Evolutionary conservation across 192 early-diverging fungal genomes (phyloP), one percentile per base, ranked within the genome.

Genomic region (Umbelopsis vinacea): DNA sequence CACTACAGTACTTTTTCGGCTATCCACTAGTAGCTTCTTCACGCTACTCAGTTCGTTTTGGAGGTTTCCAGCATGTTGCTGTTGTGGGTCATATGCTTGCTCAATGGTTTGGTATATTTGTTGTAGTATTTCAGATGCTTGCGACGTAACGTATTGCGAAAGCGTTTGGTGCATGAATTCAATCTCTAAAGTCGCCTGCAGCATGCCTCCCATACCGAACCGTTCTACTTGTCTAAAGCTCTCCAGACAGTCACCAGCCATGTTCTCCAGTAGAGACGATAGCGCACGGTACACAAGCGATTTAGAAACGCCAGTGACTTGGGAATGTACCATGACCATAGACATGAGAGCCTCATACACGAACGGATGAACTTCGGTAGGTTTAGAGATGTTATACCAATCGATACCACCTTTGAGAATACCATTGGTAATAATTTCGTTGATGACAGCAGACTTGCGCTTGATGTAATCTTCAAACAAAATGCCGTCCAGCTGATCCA

Each of bases 181-280:
- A 66, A 90, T 93, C 80, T 99, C 97, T 7, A 97, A 80, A 8
- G 92, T 94, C n/a, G 93, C 95, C 85, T 97, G 97, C 52, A 98
- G 77, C 91, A 95, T 94, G 9, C 97, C 97, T 37, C 91, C 93
- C 71, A 89, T 91, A 70, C 94, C 94, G 78, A 96, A 99, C 60
- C 85, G 72, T 68, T 96, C 95, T 9, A 97, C 87, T 52, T 86
- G 74, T 37, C 93, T 87, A 67, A 95, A 93, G 68, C 86, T 83
- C 52, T 89, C 86, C 21, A 98, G 82, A 74, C 97, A 83, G 71
- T 96, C 92, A 66, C 91, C 88, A 6, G 90, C 90, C 79, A 99
- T 86, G 52, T 82, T 83, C 23, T 84, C 84, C 10, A 95, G 73
- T 46, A 97, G 81, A 35, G 86, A 87, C 24, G 91, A 89, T 52